Percentiles rank a stretch among this genome's conserved stretches.
These are phyloP conservation scores for Fusarium veterinarium DNA, from an alignment of 2,329 filamentous ascomycete genomes.

Conservation along the genomic window DNA sequence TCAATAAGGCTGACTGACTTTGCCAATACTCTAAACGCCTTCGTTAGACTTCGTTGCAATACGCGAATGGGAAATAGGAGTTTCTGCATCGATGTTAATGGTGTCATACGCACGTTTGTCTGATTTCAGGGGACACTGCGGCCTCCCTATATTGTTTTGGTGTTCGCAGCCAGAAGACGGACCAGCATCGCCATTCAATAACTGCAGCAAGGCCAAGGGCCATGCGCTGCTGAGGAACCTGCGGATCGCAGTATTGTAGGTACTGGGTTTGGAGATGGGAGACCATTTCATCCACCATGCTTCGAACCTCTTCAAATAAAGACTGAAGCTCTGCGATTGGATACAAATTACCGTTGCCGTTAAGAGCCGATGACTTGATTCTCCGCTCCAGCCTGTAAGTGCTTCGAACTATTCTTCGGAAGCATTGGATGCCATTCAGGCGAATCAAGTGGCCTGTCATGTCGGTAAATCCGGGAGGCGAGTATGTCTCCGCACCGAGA, in stretches of 20 bases:
- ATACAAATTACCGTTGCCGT: background rate
- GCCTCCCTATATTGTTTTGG: background rate
- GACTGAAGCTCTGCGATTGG: background rate
- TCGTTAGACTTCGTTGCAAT: background rate
- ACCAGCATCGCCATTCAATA: background rate
- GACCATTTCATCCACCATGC: background rate
- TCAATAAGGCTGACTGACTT: background rate
- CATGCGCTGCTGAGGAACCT: background rate
- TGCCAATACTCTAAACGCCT: background rate
- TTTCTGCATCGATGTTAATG: too few relatives aligned
- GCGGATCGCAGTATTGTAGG: background rate
- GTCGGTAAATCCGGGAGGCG: background rate
- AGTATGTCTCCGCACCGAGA: background rate
- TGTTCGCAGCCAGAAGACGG: background rate
- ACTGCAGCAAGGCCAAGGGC: background rate
- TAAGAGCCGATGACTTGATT: background rate
- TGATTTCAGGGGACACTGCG: background rate
- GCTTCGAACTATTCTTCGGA: background rate
- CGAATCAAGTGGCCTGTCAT: background rate
- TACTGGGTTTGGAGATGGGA: background rate
- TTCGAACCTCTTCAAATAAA: background rate
- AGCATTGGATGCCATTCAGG: background rate
- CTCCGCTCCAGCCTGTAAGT: background rate
- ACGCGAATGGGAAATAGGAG: too few relatives aligned
- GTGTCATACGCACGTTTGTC: background rate